A percentile compares a stretch with the other conserved stretches of the same genome.
phyloP scores from a whole-genome alignment of 495 filamentous ascomycete species.

The Immersiella caudata region DNA sequence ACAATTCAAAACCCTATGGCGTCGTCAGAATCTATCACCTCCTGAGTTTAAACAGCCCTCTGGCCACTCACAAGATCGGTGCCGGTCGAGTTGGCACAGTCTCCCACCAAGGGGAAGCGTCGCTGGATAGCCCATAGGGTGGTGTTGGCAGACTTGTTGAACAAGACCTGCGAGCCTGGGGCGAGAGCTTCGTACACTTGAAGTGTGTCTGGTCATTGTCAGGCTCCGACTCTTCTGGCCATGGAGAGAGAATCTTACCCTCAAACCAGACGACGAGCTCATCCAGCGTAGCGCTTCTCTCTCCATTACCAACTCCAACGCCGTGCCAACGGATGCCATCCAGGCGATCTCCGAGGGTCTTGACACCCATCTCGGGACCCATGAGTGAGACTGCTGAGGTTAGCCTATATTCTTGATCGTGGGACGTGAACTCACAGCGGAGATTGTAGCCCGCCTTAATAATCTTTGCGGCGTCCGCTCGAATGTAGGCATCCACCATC shows the following conservation, averaged over 20 bases:
- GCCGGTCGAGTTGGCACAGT: background rate
- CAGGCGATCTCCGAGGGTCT: background rate
- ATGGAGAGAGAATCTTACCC: background rate
- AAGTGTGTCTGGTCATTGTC: background rate
- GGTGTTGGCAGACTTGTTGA: background rate
- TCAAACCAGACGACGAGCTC: background rate
- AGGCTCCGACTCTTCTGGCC: background rate
- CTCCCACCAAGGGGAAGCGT: background rate
- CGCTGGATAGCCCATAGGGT: background rate
- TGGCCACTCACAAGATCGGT: background rate
- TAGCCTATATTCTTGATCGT: background rate
- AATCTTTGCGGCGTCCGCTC: slow-evolving; percentile 7
- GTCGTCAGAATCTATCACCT: background rate
- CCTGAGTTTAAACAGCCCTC: background rate
- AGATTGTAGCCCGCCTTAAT: slow-evolving; percentile 17
- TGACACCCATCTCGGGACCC: slow-evolving; percentile 9
- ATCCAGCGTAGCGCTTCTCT: background rate
- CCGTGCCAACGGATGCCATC: background rate
- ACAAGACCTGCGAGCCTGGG: background rate
- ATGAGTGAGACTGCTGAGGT: background rate
- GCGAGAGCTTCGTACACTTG: background rate
- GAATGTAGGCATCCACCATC: slow-evolving; percentile 6
- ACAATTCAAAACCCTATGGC: background rate
- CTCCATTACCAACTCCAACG: background rate
- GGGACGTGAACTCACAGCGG: background rate